Base-by-base conservation (phyloP, 2,329 filamentous ascomycete genomes). In the Aspergillus ruber region DNA sequence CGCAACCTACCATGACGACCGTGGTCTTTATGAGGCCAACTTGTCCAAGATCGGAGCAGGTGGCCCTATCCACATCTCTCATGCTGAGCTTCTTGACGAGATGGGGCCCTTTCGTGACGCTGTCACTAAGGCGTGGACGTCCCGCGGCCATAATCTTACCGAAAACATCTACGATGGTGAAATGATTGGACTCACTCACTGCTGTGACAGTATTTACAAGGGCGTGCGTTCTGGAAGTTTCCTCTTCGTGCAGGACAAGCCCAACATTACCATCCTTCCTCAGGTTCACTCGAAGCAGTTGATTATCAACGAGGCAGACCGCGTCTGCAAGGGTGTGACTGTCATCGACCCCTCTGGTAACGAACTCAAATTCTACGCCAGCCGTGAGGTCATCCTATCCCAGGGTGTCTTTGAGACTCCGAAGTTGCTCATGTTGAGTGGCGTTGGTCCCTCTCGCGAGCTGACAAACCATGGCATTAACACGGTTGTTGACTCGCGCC, bases 1-100 rank as follows among this genome's bases (percentile, higher is more conserved):
- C 9, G 75, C 71, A 0, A 79, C 71, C n/a, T 82, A 81, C 58
- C 75, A 80, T 51, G 78, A 82, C 45, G 76, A 81, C 47, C 59
- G 61, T 2, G 63, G 66, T 4, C 56, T 74, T 2, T 79, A 75
- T 52, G 56, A 65, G 0, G 13, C 45, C 7, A 66, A 74, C 6
- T 62, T 81, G 2, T 57, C 67, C 27, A 75, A 80, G 52, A 74
- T 82, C 47, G 77, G 79, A 6, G 50, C 53, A 2, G 65, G 67
- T 23, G 79, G 80, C 0, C 79, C 78, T 1, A 61, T 83, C 6
- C 69, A 74, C 12, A 71, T 83, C 33, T 66, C 75, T 0, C 77
- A 80, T 51, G 68, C 78, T 1, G 72, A 78, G 8, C 66, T 82
- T 0, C 53, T 82, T 1, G 70, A 72, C 0, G 78, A 82, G 56